Conservation (phyloP, 768 basidiomycete genomes). For the Boletus vermiculosoides region DNA sequence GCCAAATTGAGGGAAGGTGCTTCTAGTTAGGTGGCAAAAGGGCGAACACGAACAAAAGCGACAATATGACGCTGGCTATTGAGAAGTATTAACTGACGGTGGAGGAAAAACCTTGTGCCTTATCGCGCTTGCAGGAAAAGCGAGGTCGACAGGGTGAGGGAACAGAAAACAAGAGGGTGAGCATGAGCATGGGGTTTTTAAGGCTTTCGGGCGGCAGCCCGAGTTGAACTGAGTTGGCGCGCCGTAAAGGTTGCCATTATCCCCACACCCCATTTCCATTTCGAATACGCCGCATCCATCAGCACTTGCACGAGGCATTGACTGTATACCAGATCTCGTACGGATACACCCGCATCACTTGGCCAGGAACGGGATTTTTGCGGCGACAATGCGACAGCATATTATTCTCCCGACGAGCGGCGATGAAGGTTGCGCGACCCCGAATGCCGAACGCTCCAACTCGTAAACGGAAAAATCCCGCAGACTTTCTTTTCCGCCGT, state of each 20-base stretch:
- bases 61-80: neutral
- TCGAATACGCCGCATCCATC: constrained; percentile 21
- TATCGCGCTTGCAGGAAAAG: neutral
- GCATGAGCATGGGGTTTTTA: constrained; percentile 8
- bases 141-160: neutral
- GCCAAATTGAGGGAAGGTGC: neutral
- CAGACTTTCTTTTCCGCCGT: neutral
- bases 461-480: neutral
- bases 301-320: constrained; percentile 24
- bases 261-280: constrained; percentile 18
- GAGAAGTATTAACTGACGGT: neutral
- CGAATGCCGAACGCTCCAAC: neutral
- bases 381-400: constrained; percentile 4
- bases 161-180: neutral
- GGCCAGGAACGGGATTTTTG: constrained; percentile 2
- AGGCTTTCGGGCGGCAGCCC: neutral
- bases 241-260: constrained; percentile 16
- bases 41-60: neutral
- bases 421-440: neutral
- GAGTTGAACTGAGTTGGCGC: constrained; percentile 7
- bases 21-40: neutral
- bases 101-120: neutral
- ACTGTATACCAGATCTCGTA: constrained; percentile 6
- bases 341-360: neutral
- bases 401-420: neutral